These are phyloP conservation scores for Chrysoporthe austroafricana DNA, from an alignment of 2,329 filamentous ascomycete species.

Conservation along the genomic window DNA sequence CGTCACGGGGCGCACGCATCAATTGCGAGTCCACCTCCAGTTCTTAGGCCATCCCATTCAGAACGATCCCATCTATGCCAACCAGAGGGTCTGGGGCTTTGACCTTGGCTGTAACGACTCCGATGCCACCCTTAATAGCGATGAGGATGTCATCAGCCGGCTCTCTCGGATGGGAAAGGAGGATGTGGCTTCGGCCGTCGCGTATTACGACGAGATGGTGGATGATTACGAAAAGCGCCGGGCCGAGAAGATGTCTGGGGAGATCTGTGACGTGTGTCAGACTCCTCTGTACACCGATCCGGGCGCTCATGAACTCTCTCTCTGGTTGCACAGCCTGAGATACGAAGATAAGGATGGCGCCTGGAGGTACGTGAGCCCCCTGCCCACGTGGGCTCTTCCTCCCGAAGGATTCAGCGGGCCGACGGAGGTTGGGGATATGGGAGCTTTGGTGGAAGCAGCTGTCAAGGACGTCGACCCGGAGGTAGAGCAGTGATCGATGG, in stretches of 20 bases:
- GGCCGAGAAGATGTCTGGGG: conserved; percentile 90
- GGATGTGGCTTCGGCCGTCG: conserved; percentile 86
- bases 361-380: conserved; percentile 85
- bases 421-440: conserved; percentile 65
- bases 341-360: conserved; percentile 83
- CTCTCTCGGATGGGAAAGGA: conserved; percentile 92
- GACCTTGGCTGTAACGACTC: conserved; percentile 70
- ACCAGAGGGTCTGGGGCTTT: conserved; percentile 86
- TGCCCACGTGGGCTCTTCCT: conserved; percentile 87
- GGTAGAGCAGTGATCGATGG: conserved; percentile 33
- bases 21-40: conserved; percentile 92
- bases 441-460: conserved; percentile 60
- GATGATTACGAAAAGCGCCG: conserved; percentile 87
- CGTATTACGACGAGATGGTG: conserved; percentile 93
- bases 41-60: conserved; percentile 93
- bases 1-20: conserved; percentile 91
- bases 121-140: conserved; percentile 71
- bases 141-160: conserved; percentile 87
- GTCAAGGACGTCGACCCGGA: conserved; percentile 50
- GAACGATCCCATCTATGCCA: conserved; percentile 98
- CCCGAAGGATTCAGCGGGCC: conserved; percentile 74
- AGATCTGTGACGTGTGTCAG: conserved; percentile 78
- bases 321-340: conserved; percentile 90
- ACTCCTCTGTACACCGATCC: conserved; percentile 94
- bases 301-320: conserved; percentile 83